Evolutionary conservation across 2,329 filamentous ascomycete species (phyloP), one percentile per base, ranked within the genome.

Genomic region (Dothideomycetidae sp.): DNA sequence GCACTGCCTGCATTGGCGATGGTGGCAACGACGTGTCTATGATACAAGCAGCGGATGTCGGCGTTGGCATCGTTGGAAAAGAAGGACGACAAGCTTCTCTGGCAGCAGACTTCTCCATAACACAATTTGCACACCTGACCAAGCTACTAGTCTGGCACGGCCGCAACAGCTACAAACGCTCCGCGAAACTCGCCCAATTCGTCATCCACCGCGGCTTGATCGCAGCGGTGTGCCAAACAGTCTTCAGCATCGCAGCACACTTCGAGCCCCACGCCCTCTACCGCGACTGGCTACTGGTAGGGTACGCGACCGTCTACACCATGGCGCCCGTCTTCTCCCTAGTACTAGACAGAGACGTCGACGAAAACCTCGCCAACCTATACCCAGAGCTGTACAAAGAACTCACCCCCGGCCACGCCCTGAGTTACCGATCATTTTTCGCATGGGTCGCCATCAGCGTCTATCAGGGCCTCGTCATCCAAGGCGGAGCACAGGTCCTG

Each of bases 91-190:
- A 98, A 63, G 90, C 90, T 23, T 90, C 81, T 53, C 69, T 98
- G 32, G 92, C 92, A 0, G 92, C 90, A 9, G 90, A 98, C 57
- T 98, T 98, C 59, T 90, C 81, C 42, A 93, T 98, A 49, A 83
- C 85, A 42, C 86, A 94, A 51, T 98, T 98, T 60, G 81, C 78
- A 52, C 85, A 98, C 55, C 64, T 98, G 13, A 93, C 88, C 34
- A 98, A 96, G 59, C 71, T 98, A 1, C 72, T 98, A n/a, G 85
- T 98, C 26, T 98, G 92, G 90, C 92, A 98, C 55, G 90, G 90
- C 1, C 77, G 92, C 19, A 98, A 98, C 61, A 88, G 79, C 49
- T 98, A 98, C 67, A 96, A 96, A 60, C 75, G 92, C 31, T 84
- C 77, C 42, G 90, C 90, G 17, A 98, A 98, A 61, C 72, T 98